A percentile compares a stretch with the other conserved stretches of the same genome.
These are phyloP conservation scores for Fraxinus albicans DNA, from an alignment of 305 asterid species.

Conservation along the genomic window DNA sequence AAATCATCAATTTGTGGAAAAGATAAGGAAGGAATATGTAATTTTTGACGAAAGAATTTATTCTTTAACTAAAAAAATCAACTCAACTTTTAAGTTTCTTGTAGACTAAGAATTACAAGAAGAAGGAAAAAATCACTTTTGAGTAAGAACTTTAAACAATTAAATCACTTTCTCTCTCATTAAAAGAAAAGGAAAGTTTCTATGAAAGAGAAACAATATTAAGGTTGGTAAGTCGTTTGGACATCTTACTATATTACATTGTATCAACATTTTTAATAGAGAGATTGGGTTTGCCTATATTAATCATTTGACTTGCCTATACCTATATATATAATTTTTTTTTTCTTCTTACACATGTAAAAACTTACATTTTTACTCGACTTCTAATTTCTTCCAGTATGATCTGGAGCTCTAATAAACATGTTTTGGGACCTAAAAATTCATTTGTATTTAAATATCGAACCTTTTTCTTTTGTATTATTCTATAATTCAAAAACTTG, in stretches of 20 bases:
- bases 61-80: neutral
- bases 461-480: too few relatives aligned
- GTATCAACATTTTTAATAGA: neutral
- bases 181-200: neutral
- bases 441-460: neutral
- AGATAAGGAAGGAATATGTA: neutral
- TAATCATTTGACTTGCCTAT: neutral
- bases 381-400: too few relatives aligned
- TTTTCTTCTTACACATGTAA: too few relatives aligned
- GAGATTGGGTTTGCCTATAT: neutral
- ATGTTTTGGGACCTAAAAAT: too few relatives aligned
- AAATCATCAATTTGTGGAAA: neutral
- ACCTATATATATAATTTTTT: too few relatives aligned
- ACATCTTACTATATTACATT: neutral
- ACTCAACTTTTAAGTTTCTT: slow-evolving; percentile 6
- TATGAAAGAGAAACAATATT: neutral
- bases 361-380: too few relatives aligned
- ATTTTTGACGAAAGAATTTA: neutral
- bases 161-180: neutral
- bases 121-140: neutral
- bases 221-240: neutral
- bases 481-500: too few relatives aligned
- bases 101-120: neutral
- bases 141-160: neutral
- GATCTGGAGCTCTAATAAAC: too few relatives aligned